Base-by-base conservation (phyloP, 257 asterid species). In the Solanum bulbocastanum region DNA sequence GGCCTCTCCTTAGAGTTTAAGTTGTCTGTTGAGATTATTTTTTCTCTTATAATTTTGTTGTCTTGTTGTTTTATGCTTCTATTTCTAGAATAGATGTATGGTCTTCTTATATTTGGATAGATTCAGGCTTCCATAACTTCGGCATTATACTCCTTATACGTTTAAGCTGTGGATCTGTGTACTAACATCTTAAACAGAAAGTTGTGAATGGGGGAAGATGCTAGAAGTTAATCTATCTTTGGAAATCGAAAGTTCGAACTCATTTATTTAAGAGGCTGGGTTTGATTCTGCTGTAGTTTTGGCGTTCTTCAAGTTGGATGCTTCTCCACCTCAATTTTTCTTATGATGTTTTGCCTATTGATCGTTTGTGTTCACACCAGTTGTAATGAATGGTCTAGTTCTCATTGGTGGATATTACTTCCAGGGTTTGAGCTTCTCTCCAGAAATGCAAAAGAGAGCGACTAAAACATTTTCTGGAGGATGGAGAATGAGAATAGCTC, bases 401-500 rank as follows among this genome's bases (percentile, higher is more conserved):
- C 60, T 89, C 87, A 83, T 82, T 85, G 72, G 2, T 86, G 69
- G 82, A 68, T 69, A 74, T 86, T 49, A 49, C 86, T 82, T 84
- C 84, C 94, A 97, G 99, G 99, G 99, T 90, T 98, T 97, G 89
- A 97, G 99, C 88, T 97, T 97, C 93, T 15, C 96, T 68, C 87
- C 98, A 20, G 99, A 97, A 86, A 97, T 97, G 99, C 99, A 97
- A 90, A 93, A 91, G 88, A 93, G 78, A 89, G 93, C 98, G 7
- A 97, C 99, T 18, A 97, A 93, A 91, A 91, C 99, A 83, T 97
- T 97, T 90, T 97, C 99, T 90, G 99, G 99, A 90, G 99, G 99
- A 90, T 97, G 99, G 99, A 90, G 99, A 86, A 97, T 97, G 99
- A 95, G 99, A 92, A 90, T 97, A 86, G 99, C 99, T 18, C 98